These are phyloP conservation scores for Mrakia gelida DNA, from an alignment of 768 basidiomycete species.

Conservation along the genomic window DNA sequence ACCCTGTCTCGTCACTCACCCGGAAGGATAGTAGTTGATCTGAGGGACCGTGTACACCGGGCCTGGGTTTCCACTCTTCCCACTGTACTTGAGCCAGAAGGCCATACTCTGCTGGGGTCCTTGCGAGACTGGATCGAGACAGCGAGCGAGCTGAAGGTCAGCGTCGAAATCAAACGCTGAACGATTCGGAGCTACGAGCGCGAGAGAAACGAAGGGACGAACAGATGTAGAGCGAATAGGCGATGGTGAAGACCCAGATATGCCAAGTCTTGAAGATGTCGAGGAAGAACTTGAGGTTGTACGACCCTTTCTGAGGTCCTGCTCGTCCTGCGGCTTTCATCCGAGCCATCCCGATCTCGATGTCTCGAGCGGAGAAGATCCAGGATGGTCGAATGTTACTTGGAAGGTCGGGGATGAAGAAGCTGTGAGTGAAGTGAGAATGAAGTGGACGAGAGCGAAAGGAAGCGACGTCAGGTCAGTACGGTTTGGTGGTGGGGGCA, in stretches of 20 bases:
- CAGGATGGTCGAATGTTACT: conserved; percentile 2
- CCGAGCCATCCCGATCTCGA: conserved; percentile 1
- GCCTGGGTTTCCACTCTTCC: neutral
- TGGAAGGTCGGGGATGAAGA: conserved; percentile 22
- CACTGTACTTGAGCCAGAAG: conserved; percentile 14
- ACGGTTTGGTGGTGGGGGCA: too few species aligned
- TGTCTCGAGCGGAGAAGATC: conserved; percentile 13
- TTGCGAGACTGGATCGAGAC: neutral
- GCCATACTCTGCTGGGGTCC: neutral
- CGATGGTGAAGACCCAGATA: conserved; percentile 17
- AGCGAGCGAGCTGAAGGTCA: neutral
- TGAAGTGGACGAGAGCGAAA: neutral
- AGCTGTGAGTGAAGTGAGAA: neutral
- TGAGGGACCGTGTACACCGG: neutral
- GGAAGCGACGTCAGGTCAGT: neutral
- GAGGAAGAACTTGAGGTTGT: neutral
- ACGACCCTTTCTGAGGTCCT: neutral
- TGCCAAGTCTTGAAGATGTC: conserved; percentile 7
- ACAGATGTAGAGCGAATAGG: conserved; percentile 17
- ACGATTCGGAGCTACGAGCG: too few species aligned
- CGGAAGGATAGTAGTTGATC: conserved; percentile 23
- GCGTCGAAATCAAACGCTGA: neutral
- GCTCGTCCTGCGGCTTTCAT: conserved; percentile 2
- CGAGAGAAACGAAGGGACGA: neutral
- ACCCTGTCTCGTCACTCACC: neutral